Conservation (phyloP, 2,329 filamentous ascomycete species). For the Cladosporium sp. region DNA sequence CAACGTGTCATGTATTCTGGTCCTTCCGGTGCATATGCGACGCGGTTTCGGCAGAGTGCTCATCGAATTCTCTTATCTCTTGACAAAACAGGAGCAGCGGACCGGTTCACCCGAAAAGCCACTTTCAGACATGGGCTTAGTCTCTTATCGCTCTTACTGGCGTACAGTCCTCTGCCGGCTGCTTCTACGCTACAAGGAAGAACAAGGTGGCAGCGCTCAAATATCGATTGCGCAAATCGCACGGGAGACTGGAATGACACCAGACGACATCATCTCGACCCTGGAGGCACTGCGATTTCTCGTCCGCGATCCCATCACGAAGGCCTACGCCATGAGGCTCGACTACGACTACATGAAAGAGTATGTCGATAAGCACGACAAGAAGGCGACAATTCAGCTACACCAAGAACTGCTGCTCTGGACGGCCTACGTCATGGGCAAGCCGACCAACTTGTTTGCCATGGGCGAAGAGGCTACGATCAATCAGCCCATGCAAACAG, state of each 20-base stretch:
- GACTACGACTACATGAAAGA: conserved; percentile 79
- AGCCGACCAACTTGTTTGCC: conserved; percentile 37
- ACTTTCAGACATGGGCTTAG: conserved; percentile 92
- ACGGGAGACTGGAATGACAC: conserved; percentile 86
- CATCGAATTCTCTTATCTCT: conserved; percentile 96
- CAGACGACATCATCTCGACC: conserved; percentile 91
- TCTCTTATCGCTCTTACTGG: conserved; percentile 98
- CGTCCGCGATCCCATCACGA: conserved; percentile 81
- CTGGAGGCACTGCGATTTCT: conserved; percentile 85
- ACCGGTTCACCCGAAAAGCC: conserved; percentile 96
- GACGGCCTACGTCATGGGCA: conserved; percentile 96
- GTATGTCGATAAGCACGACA: conserved; percentile 83
- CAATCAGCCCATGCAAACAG: conserved; percentile 58
- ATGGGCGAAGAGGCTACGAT: conserved; percentile 30
- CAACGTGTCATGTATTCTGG: conserved; percentile 95
- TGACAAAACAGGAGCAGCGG: conserved; percentile 87
- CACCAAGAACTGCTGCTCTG: conserved; percentile 77
- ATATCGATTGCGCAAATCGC: conserved; percentile 62
- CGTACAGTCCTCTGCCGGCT: conserved; percentile 81
- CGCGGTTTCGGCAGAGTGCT: conserved; percentile 95
- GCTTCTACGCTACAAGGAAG: conserved; percentile 56
- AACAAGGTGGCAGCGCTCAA: conserved; percentile 17
- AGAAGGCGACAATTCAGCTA: conserved; percentile 79
- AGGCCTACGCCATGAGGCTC: conserved; percentile 80
- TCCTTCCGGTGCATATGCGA: conserved; percentile 90